Evolutionary conservation across 495 filamentous ascomycete species (phyloP).

Genomic region (Chaetomium fimeti): DNA sequence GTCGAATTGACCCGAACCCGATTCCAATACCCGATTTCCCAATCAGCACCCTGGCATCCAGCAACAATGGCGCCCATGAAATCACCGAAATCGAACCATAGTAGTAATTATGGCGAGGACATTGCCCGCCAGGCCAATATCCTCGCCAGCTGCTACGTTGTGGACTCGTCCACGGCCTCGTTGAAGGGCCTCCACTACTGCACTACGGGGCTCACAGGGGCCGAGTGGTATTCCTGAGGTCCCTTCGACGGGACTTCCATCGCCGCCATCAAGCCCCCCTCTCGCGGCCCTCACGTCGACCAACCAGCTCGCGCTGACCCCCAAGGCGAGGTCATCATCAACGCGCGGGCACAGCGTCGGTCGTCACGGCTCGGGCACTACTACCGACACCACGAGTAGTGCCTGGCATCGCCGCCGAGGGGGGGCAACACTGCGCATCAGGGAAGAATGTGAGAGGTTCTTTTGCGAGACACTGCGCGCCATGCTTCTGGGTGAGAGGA

Average conservation of each 20-base stretch:
- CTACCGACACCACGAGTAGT: slow-evolving; percentile 34
- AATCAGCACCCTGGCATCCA: slow-evolving; percentile 41
- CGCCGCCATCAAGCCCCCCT: slow-evolving; percentile 78
- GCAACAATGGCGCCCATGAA: slow-evolving; percentile 59
- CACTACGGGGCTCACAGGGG: slow-evolving; percentile 73
- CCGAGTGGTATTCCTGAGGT: slow-evolving; percentile 98
- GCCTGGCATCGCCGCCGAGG: slow-evolving; percentile 57
- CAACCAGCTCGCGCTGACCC: slow-evolving; percentile 59
- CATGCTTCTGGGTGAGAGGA: slow-evolving; percentile 95
- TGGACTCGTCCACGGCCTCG: slow-evolving; percentile 51
- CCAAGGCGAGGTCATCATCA: slow-evolving; percentile 45
- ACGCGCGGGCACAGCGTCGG: slow-evolving; percentile 34
- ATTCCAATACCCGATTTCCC: background rate
- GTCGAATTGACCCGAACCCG: background rate
- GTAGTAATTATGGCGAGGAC: slow-evolving; percentile 64
- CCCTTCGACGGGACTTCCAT: slow-evolving; percentile 71
- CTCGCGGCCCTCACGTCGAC: slow-evolving; percentile 63
- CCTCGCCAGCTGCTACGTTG: slow-evolving; percentile 82
- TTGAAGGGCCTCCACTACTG: slow-evolving; percentile 87
- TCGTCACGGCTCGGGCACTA: slow-evolving; percentile 21
- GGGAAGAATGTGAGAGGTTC: slow-evolving; percentile 99
- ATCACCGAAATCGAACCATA: slow-evolving; percentile 65
- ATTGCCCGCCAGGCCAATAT: slow-evolving; percentile 60
- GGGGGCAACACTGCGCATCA: slow-evolving; percentile 92
- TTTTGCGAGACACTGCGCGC: slow-evolving; percentile 90